Conservation (phyloP, 768 basidiomycete species). For the Lentinus brumalis region DNA sequence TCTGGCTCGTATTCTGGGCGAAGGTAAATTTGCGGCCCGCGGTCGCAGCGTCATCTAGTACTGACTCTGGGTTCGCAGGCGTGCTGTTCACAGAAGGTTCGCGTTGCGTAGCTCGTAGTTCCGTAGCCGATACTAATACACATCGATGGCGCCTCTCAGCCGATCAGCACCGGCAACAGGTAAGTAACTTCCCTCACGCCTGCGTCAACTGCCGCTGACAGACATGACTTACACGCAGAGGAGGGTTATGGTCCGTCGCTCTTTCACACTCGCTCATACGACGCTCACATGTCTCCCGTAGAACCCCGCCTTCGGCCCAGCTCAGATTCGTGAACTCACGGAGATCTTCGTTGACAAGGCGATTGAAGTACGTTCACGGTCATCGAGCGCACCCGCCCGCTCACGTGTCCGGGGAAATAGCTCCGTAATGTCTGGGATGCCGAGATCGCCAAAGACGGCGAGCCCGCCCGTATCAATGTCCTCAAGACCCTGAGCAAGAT, state of each 20-base stretch:
- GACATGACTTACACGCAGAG: conserved; percentile 1
- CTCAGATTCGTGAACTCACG: conserved; percentile 58
- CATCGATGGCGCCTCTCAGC: conserved; percentile 4
- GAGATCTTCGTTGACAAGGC: conserved; percentile 60
- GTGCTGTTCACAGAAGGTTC: conserved; percentile 47
- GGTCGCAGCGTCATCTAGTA: neutral
- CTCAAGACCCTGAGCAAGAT: conserved; percentile 35
- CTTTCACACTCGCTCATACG: neutral
- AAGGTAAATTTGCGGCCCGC: conserved; percentile 27
- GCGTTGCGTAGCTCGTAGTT: neutral
- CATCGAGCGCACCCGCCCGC: neutral
- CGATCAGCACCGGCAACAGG: conserved; percentile 43
- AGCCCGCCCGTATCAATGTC: conserved; percentile 31
- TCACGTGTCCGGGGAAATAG: neutral
- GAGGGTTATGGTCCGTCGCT: conserved; percentile 29
- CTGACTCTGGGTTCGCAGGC: conserved; percentile 34
- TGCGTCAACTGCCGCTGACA: neutral
- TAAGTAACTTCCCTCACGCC: neutral
- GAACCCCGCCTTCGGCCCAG: conserved; percentile 69
- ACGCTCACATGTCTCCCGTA: conserved; percentile 8
- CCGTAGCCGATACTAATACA: neutral
- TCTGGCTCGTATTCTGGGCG: conserved; percentile 45
- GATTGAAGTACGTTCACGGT: conserved; percentile 37
- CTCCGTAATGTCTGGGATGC: conserved; percentile 25
- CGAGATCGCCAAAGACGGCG: conserved; percentile 34